A percentile compares a stretch with the other conserved stretches of the same genome.
Conservation (phyloP, 2,329 filamentous ascomycete genomes). For the Hypoxylon rubiginosum region DNA sequence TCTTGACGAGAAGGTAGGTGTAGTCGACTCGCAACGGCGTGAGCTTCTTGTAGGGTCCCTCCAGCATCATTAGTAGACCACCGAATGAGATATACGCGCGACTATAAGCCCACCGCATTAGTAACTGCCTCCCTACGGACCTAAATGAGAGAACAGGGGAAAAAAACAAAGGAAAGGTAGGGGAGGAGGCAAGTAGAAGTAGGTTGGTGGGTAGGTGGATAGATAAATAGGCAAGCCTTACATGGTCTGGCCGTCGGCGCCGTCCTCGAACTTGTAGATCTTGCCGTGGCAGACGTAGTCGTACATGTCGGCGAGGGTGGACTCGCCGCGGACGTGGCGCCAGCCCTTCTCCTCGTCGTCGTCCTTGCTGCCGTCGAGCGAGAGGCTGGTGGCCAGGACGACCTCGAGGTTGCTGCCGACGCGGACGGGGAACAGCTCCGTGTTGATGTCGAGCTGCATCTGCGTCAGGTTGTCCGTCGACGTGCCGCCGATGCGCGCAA, state of each 20-base stretch:
- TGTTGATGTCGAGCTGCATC: conserved; percentile 93
- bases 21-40: conserved; percentile 92
- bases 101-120: conserved; percentile 61
- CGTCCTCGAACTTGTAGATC: conserved; percentile 90
- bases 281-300: conserved; percentile 92
- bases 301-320: conserved; percentile 80
- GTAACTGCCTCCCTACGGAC: neutral
- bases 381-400: conserved; percentile 85
- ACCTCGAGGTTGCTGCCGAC: conserved; percentile 83
- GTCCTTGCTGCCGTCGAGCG: conserved; percentile 78
- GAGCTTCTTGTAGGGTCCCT: conserved; percentile 96
- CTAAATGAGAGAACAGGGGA: too few relatives aligned
- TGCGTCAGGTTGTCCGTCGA: conserved; percentile 80
- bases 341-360: conserved; percentile 72
- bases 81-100: conserved; percentile 96
- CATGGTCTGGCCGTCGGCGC: conserved; percentile 84
- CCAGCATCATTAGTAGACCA: conserved; percentile 88
- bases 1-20: conserved; percentile 94
- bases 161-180: neutral
- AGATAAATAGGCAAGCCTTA: too few relatives aligned
- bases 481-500: conserved; percentile 84
- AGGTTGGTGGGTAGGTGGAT: too few relatives aligned
- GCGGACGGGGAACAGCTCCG: conserved; percentile 85
- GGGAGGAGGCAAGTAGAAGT: neutral
- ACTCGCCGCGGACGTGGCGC: conserved; percentile 77